Evolutionary conservation across 352 stramenopile species (phyloP), one percentile per base, ranked within the genome.

Genomic region (Pythium aristosporum): DNA sequence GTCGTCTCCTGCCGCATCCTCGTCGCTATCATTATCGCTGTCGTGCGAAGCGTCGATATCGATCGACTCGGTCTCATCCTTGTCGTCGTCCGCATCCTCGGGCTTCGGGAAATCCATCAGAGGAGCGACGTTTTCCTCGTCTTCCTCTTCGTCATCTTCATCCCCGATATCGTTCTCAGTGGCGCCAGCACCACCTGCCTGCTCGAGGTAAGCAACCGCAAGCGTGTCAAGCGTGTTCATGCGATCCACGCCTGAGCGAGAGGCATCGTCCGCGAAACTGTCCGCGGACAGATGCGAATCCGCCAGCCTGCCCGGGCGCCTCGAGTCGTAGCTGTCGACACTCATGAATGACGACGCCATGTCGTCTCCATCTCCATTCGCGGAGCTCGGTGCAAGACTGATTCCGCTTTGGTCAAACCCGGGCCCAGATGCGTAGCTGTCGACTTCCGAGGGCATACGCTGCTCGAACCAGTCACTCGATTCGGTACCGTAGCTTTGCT

Each of bases 81-180:
- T 60, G 51, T 60, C 53, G 7, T 57, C 52, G 12, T 59, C 56
- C 23, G 30, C 16, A 15, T 62, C 41, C 20, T 57, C 51, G 15
- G 10, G n/a, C 54, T 69, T 69, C 1, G 63, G 63, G 20, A 69
- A 61, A 21, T 63, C 65, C 15, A 67, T 12, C 23, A 72, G 25
- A 23, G 61, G 55, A 42, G 62, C 32, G 4, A 63, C 23, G 15
- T 20, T 39, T 57, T 68, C 57, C 11, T 63, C n/a, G 2, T 66
- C 74, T 65, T 67, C 62, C 34, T 79, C 53, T 32, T 63, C 67
- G 21, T 70, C 61, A 21, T 71, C 68, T 23, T 68, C 57, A 20
- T 71, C 68, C 9, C 71, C 64, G n/a, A 75, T 59, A 39, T 69
- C 61, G 30, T 66, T 72, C 37, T 77, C 69, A 7, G 20, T 46